phyloP scores from a whole-genome alignment of 2,329 filamentous ascomycete species.

The Chaetomium sp. region DNA sequence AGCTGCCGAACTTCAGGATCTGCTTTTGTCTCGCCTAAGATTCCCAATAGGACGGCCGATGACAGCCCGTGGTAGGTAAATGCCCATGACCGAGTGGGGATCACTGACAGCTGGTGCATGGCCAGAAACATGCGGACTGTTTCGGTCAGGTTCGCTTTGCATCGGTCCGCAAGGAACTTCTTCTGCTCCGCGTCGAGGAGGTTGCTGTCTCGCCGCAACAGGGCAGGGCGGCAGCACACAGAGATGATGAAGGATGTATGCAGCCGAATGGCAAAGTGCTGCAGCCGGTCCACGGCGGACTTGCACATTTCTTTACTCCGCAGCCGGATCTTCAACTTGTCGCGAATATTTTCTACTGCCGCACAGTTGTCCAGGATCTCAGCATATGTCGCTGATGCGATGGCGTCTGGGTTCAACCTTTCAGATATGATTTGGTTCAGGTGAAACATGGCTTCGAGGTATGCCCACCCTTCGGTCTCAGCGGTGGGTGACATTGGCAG shows the following conservation, averaged over 20 bases:
- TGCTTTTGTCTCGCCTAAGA: constrained; percentile 56
- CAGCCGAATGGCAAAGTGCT: constrained; percentile 58
- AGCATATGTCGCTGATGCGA: constrained; percentile 42
- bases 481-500: constrained; percentile 42
- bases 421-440: constrained; percentile 56
- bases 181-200: constrained; percentile 48
- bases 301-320: constrained; percentile 57
- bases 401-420: constrained; percentile 49
- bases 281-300: constrained; percentile 55
- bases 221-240: constrained; percentile 56
- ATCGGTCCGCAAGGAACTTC: constrained; percentile 48
- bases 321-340: constrained; percentile 45
- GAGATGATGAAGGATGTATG: constrained; percentile 61
- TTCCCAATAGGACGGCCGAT: constrained; percentile 57
- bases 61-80: constrained; percentile 63
- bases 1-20: constrained; percentile 58
- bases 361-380: constrained; percentile 54
- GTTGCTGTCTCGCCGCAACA: constrained; percentile 46
- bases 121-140: constrained; percentile 63
- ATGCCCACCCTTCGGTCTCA: constrained; percentile 45
- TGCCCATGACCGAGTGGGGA: constrained; percentile 61
- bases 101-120: constrained; percentile 62
- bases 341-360: constrained; percentile 46
- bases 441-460: constrained; percentile 60
- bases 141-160: constrained; percentile 56